Percentiles rank a stretch among this genome's conserved stretches.
Conservation (phyloP, 495 filamentous ascomycete genomes). For the Neurospora sp. region DNA sequence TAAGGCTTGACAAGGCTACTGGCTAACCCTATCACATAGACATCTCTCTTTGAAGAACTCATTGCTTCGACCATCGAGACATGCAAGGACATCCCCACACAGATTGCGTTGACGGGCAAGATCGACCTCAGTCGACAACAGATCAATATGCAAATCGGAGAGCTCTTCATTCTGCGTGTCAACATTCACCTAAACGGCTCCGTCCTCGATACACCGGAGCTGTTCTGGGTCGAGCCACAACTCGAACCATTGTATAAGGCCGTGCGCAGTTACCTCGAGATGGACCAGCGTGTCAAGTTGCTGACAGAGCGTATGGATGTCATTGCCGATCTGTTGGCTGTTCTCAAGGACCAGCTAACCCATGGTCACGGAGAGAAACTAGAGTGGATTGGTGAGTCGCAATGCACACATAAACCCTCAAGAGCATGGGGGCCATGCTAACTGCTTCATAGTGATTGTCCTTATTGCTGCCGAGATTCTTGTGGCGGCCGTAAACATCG, state of each 20-base stretch:
- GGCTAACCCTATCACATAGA: conserved; percentile 38
- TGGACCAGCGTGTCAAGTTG: conserved; percentile 89
- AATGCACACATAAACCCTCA: background rate
- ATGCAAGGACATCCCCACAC: conserved; percentile 79
- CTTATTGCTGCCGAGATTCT: conserved; percentile 94
- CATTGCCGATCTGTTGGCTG: conserved; percentile 86
- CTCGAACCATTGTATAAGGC: conserved; percentile 92
- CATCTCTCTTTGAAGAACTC: conserved; percentile 93
- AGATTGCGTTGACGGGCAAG: conserved; percentile 84
- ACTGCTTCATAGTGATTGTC: conserved; percentile 59
- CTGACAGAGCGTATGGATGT: conserved; percentile 86
- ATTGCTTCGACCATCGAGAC: conserved; percentile 85
- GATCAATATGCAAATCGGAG: conserved; percentile 98
- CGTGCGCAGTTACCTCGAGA: conserved; percentile 89
- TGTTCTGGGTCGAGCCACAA: conserved; percentile 97
- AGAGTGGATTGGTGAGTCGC: conserved; percentile 80
- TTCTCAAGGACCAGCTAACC: conserved; percentile 91
- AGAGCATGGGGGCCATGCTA: background rate
- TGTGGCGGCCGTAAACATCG: conserved; percentile 88
- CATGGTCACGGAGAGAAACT: conserved; percentile 93
- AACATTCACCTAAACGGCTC: conserved; percentile 96
- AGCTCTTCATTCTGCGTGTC: conserved; percentile 93
- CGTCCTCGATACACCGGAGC: conserved; percentile 91
- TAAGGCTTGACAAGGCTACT: background rate
- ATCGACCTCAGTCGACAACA: conserved; percentile 71